Percentiles rank a stretch among this genome's conserved stretches.
Conservation (phyloP, 2,329 filamentous ascomycete species). For the Colletotrichum echinochloae region DNA sequence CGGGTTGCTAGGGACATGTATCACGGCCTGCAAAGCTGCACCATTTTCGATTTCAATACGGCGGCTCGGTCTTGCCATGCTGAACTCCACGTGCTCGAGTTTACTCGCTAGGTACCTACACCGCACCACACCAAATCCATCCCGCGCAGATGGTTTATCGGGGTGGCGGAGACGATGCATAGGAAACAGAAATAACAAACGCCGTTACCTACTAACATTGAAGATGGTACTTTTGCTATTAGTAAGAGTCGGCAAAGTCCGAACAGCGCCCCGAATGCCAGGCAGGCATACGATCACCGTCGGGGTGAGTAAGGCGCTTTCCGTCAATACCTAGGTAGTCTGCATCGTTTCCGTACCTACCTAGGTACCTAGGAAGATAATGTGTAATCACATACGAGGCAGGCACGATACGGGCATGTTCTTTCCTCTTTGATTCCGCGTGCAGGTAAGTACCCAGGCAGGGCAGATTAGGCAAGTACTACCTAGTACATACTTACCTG, state of each 20-base stretch:
- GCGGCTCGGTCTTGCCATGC: background rate
- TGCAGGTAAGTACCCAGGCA: background rate
- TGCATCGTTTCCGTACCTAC: no score
- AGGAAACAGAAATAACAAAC: background rate
- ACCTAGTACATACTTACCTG: no score
- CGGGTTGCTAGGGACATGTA: background rate
- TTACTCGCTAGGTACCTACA: no score
- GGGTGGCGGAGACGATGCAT: no score
- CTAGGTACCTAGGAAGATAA: no score
- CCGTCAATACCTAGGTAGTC: no score
- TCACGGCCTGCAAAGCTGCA: constrained; percentile 5
- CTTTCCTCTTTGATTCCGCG: background rate
- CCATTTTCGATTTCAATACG: background rate
- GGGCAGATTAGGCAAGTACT: no score
- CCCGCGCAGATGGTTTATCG: no score
- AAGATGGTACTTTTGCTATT: background rate
- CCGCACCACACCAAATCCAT: no score
- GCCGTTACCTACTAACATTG: background rate
- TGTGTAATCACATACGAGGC: background rate
- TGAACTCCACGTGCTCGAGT: background rate
- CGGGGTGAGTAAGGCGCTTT: background rate
- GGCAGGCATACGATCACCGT: background rate
- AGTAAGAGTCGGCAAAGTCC: background rate
- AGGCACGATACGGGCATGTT: background rate
- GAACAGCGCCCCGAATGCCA: background rate